Evolutionary conservation across 108 stramenopile genomes (phyloP), one percentile per base, ranked within the genome.

Genomic region (Cyclotella cryptica): DNA sequence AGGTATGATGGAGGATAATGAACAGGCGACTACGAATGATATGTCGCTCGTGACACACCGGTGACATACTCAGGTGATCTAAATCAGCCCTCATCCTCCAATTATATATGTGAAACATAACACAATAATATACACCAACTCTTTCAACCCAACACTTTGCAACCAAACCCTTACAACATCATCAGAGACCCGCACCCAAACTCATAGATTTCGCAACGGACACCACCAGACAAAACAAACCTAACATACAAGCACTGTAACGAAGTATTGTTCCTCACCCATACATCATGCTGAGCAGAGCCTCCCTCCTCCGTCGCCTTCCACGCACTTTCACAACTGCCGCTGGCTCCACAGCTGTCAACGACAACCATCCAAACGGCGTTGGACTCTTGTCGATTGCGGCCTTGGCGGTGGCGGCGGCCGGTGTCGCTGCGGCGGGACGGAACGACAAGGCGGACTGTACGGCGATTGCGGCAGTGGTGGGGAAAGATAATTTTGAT

Each of bases 391-490:
- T 47, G 8, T 53, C 69, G 7, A 28, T 58, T 19, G 67, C 41
- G 13, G 68, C 61, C 22, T 46, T 27, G 44, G 68, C 68, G 1
- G 60, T 21, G 15, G 44, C 41, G 39, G 49, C 65, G 22, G n/a
- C n/a, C n/a, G 53, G 22, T 43, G 40, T 27, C 27, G 54, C 30
- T 8, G 26, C n/a, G 26, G 15, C 47, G 8, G 43, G 22, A 21
- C 39, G 30, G 42, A 29, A 28, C 41, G 30, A 80, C 12, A 74
- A 45, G 73, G 73, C 84, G 29, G 77, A 72, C 55, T 86, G 83
- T 62, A 74, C 69, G 29, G 79, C 83, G 11, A 86, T 86, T 69
- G 71, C 82, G 21, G 86, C 83, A 1, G 86, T 86, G 26, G 86
- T 86, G 27, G 83, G 83, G 46, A 78, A 80, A 53, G 69, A 66